A percentile compares a stretch with the other conserved stretches of the same genome.
phyloP scores from a whole-genome alignment of 202 grass and related monocot species.

The Schoenoplectus tabernaemontani region DNA sequence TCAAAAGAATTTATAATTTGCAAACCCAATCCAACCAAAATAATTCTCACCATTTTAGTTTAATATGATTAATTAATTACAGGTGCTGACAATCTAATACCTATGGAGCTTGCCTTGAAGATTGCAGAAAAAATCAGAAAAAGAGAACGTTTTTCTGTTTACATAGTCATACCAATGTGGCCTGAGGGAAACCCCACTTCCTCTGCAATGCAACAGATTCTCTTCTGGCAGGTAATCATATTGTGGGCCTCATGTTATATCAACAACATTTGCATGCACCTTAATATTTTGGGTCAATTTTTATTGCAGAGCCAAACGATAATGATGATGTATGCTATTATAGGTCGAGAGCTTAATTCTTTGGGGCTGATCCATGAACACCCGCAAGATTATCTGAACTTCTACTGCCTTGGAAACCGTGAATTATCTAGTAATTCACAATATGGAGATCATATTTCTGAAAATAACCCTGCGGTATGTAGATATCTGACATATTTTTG shows the following conservation, averaged over 20 bases:
- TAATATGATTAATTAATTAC: not conserved
- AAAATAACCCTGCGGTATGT: constrained; percentile 16
- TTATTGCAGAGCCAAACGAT: constrained; percentile 51
- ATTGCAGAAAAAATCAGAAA: constrained; percentile 48
- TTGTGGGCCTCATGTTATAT: not conserved
- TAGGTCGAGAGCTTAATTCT: constrained; percentile 8
- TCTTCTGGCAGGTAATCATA: constrained; percentile 58
- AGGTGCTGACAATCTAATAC: constrained; percentile 60
- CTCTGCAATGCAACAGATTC: constrained; percentile 41
- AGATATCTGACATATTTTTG: not conserved
- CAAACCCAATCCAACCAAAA: not conserved
- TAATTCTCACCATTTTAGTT: not conserved
- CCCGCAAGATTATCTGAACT: constrained; percentile 66
- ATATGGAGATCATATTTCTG: not conserved
- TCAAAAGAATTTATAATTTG: not conserved
- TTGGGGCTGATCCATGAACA: not conserved
- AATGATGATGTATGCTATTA: constrained; percentile 58
- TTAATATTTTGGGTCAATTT: not conserved
- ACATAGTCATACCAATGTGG: constrained; percentile 76
- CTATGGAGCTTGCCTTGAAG: constrained; percentile 76
- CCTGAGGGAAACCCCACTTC: constrained; percentile 42
- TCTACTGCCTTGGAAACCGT: constrained; percentile 77
- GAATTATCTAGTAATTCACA: not conserved
- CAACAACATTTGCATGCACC: not conserved
- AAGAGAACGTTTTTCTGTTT: constrained; percentile 53